Conservation (phyloP, 768 basidiomycete species). For the Lenzites betulinus region DNA sequence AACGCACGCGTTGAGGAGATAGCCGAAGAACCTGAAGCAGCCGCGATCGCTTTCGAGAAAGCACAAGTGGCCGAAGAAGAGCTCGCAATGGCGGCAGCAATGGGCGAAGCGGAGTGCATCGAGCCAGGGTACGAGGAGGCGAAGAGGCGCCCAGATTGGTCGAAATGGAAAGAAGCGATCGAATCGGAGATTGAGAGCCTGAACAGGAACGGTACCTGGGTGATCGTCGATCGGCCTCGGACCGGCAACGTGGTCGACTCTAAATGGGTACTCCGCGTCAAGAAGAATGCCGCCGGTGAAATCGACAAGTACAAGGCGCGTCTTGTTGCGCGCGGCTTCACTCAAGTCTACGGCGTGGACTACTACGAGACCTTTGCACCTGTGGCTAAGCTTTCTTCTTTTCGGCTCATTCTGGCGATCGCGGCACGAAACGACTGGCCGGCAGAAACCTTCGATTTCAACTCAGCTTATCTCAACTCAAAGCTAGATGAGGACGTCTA, state of each 20-base stretch:
- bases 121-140: slow-evolving; percentile 7
- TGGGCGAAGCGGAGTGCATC: neutral
- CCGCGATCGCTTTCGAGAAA: neutral
- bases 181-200: slow-evolving; percentile 9
- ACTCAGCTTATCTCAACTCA: neutral
- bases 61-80: neutral
- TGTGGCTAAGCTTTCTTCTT: slow-evolving; percentile 1
- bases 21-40: neutral
- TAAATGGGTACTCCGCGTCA: slow-evolving; percentile 36
- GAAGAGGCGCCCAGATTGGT: slow-evolving; percentile 17
- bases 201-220: slow-evolving; percentile 11
- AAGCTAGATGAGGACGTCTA: slow-evolving; percentile 13
- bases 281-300: slow-evolving; percentile 31
- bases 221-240: neutral
- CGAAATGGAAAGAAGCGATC: slow-evolving; percentile 18
- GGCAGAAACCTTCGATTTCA: neutral
- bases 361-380: slow-evolving; percentile 30
- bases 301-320: slow-evolving; percentile 35
- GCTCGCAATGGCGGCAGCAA: neutral
- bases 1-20: slow-evolving; percentile 3
- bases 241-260: slow-evolving; percentile 14
- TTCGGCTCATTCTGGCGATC: neutral
- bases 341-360: slow-evolving; percentile 36
- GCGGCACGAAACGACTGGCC: neutral
- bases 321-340: slow-evolving; percentile 39